These are phyloP conservation scores for Magnolia changhungtana DNA, from an alignment of 164 flowering plant genomes.

Conservation along the genomic window DNA sequence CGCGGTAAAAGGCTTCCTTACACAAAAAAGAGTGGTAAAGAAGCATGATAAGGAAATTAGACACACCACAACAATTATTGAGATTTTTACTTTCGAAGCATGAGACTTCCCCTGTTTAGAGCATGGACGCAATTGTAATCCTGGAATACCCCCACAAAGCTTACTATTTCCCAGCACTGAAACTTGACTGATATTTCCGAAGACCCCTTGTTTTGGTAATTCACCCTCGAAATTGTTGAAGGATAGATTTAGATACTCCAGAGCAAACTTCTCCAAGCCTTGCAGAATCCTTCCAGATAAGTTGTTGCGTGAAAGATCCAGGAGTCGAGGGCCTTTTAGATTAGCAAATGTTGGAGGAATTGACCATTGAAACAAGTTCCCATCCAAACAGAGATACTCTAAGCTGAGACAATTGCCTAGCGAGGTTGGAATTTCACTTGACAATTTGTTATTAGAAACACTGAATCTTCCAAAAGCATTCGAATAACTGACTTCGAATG, in stretches of 20 bases:
- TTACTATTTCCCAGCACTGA: slow-evolving; percentile 8
- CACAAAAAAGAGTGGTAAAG: background rate
- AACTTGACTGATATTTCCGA: slow-evolving; percentile 22
- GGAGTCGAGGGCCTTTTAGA: background rate
- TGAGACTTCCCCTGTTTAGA: background rate
- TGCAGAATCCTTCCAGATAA: slow-evolving; percentile 11
- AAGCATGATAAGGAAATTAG: background rate
- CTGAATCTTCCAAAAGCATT: slow-evolving; percentile 5
- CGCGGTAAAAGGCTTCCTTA: background rate
- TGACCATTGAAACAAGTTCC: slow-evolving; percentile 7
- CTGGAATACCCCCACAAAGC: slow-evolving; percentile 15
- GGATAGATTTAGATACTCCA: slow-evolving; percentile 5
- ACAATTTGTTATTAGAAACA: slow-evolving; percentile 13
- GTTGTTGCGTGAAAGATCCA: slow-evolving; percentile 14
- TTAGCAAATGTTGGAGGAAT: background rate
- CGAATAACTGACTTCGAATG: slow-evolving; percentile 25
- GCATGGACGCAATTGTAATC: slow-evolving; percentile 15
- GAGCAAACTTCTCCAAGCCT: background rate
- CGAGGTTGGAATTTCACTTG: slow-evolving; percentile 10
- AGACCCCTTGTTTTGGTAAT: slow-evolving; percentile 16
- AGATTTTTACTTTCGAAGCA: background rate
- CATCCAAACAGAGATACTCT: slow-evolving; percentile 1
- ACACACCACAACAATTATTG: background rate
- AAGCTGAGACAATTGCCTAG: slow-evolving; percentile 20
- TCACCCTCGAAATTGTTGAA: slow-evolving; percentile 19